Evolutionary conservation across 2,329 filamentous ascomycete species (phyloP).

Genomic region (Mycocentrospora acerina): DNA sequence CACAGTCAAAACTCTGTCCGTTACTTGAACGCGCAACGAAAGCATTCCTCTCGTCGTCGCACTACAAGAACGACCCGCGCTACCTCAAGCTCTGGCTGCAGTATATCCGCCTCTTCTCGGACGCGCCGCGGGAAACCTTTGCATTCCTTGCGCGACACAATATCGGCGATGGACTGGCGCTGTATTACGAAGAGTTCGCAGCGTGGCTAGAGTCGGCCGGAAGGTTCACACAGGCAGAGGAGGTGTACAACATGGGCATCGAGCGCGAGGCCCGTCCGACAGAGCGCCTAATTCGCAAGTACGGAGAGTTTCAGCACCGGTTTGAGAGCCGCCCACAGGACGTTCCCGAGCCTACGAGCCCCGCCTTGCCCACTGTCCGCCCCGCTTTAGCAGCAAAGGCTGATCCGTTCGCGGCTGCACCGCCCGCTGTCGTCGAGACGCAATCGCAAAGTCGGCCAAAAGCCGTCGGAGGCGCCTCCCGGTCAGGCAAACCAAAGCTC

Average conservation of each 20-base stretch:
- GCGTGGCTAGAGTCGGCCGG: slow-evolving; percentile 84
- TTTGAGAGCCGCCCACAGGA: slow-evolving; percentile 67
- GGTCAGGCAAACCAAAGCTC: slow-evolving; percentile 76
- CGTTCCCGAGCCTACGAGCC: slow-evolving; percentile 71
- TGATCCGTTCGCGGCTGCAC: slow-evolving; percentile 67
- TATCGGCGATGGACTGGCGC: slow-evolving; percentile 81
- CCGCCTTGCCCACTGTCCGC: slow-evolving; percentile 79
- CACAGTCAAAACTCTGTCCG: slow-evolving; percentile 84
- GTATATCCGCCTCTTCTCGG: slow-evolving; percentile 90
- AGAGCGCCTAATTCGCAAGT: slow-evolving; percentile 82
- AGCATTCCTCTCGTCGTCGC: slow-evolving; percentile 76
- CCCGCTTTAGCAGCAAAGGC: slow-evolving; percentile 82
- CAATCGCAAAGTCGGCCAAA: slow-evolving; percentile 58
- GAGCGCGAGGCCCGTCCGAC: slow-evolving; percentile 83
- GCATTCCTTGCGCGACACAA: slow-evolving; percentile 85
- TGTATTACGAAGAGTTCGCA: slow-evolving; percentile 97
- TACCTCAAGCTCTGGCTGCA: slow-evolving; percentile 93
- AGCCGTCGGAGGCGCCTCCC: slow-evolving; percentile 55
- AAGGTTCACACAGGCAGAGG: slow-evolving; percentile 87
- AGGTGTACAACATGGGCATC: slow-evolving; percentile 88
- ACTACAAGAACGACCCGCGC: slow-evolving; percentile 93
- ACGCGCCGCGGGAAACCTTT: slow-evolving; percentile 89
- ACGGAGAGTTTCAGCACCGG: slow-evolving; percentile 84
- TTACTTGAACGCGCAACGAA: slow-evolving; percentile 93
- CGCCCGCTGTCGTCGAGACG: slow-evolving; percentile 59